These are phyloP conservation scores for Mollisiaceae sp. DNA, from an alignment of 2,329 filamentous ascomycete species.

Conservation along the genomic window DNA sequence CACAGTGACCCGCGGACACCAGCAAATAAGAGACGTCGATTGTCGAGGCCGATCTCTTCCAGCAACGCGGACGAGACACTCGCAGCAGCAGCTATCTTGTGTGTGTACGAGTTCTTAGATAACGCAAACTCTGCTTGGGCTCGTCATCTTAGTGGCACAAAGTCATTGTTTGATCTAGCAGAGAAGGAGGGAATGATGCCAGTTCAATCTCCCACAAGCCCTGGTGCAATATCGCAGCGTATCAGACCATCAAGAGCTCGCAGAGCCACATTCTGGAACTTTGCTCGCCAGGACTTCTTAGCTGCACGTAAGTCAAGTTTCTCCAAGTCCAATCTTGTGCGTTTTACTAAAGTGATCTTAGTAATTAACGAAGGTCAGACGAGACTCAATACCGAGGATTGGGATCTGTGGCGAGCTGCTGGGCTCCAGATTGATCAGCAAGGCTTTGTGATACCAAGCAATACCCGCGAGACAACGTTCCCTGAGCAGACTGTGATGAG, in stretches of 20 bases:
- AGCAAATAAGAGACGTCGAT: conserved; percentile 47
- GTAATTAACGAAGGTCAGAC: conserved; percentile 66
- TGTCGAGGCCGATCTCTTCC: conserved; percentile 46
- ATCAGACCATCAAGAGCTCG: conserved; percentile 57
- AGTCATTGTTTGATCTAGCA: conserved; percentile 62
- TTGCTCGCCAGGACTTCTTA: conserved; percentile 68
- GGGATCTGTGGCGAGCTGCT: conserved; percentile 67
- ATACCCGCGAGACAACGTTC: conserved; percentile 46
- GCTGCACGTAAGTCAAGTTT: conserved; percentile 56
- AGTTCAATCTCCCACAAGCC: conserved; percentile 49
- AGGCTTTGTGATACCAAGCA: conserved; percentile 55
- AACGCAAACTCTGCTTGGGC: conserved; percentile 67
- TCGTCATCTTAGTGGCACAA: conserved; percentile 68
- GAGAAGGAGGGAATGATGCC: conserved; percentile 53
- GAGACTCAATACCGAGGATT: conserved; percentile 64
- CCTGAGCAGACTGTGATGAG: conserved; percentile 56
- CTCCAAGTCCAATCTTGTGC: not conserved
- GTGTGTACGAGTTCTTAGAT: conserved; percentile 71
- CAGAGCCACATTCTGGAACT: conserved; percentile 69
- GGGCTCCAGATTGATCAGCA: conserved; percentile 61
- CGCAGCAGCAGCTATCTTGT: conserved; percentile 69
- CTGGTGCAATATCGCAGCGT: conserved; percentile 35
- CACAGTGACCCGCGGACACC: conserved; percentile 35
- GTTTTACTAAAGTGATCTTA: conserved; percentile 24
- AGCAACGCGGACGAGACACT: conserved; percentile 63